phyloP scores from a whole-genome alignment of 1,284 basidiomycete species.

The Rhodotorula sp. region DNA sequence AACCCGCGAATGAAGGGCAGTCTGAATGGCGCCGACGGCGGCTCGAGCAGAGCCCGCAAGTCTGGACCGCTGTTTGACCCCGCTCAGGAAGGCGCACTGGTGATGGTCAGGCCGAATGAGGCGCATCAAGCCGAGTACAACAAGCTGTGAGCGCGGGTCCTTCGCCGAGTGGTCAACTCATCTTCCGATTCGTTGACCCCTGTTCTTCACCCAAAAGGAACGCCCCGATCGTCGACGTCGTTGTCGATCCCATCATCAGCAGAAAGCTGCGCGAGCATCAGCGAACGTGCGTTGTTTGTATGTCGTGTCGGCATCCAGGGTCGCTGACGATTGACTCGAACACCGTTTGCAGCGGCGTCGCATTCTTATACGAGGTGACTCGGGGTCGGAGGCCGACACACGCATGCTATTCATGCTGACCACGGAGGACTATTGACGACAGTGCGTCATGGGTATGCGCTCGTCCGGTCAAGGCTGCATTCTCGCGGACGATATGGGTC shows the following conservation, averaged over 20 bases:
- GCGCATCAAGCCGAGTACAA: conserved; percentile 68
- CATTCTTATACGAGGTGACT: conserved; percentile 80
- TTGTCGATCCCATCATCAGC: conserved; percentile 85
- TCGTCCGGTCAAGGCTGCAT: conserved; percentile 85
- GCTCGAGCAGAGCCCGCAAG: background rate
- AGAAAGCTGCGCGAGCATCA: conserved; percentile 85
- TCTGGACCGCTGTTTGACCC: conserved; percentile 59
- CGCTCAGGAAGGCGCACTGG: conserved; percentile 68
- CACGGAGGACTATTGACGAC: too few species aligned
- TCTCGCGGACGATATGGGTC: conserved; percentile 95
- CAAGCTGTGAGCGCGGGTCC: conserved; percentile 60
- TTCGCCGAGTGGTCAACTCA: too few species aligned
- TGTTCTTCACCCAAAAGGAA: conserved; percentile 53
- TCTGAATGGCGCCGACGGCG: background rate
- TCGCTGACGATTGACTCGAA: too few species aligned
- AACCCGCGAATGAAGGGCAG: background rate
- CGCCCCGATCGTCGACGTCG: conserved; percentile 69
- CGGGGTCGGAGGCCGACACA: background rate
- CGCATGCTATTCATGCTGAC: background rate
- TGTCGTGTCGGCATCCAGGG: conserved; percentile 46
- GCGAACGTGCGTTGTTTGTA: conserved; percentile 60
- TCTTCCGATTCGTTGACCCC: conserved; percentile 49
- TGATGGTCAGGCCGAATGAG: conserved; percentile 77
- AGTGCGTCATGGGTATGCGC: conserved; percentile 86
- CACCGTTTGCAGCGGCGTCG: conserved; percentile 43